Evolutionary conservation across 305 asterid genomes (phyloP), one percentile per base, ranked within the genome.

Genomic region (Fraxinus velutina): DNA sequence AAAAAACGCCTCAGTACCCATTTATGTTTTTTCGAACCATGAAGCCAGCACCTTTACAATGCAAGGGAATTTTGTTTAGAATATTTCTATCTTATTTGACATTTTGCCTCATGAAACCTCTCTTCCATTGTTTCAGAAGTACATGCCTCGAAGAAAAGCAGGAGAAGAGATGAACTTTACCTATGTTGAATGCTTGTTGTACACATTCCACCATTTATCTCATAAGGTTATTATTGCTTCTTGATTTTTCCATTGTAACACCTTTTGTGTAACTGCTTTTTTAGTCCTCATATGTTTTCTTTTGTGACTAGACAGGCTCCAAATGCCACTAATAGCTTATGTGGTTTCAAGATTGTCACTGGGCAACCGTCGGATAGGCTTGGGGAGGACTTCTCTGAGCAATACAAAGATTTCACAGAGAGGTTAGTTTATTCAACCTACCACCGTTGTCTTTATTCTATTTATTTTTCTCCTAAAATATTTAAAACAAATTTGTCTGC

Each of bases 351-450:
- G 84, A 93, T 95, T 83, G 99, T 95, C 88, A 95, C 99, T 83
- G 99, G 99, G 50, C 99, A 95, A 86, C 99, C 99, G 8, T 95
- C 99, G 60, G 99, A 95, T 88, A 90, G 97, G 90, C 97, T 95
- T 72, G 99, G 99, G 83, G 99, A 93, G 91, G 99, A 95, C 90
- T 95, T 95, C 89, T 92, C 99, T 2, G 96, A 90, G 55, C 88
- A 86, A 76, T 86, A 89, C 83, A 94, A 89, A 89, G 98, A 92
- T 82, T 90, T 95, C 85, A 87, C 89, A 1, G 99, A 92, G 86
- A 89, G 99, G 99, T 92, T 75, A 87, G 77, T 86, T 88, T 80
- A 79, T 79, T 82, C 55, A 12, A 42, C 70, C 47, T 73, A 3
- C 76, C 17, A 36, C 64, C 32, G 32, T 29, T 13, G 3, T 44